Conservation (phyloP, 768 basidiomycete species). For the Boletus insuetus region DNA sequence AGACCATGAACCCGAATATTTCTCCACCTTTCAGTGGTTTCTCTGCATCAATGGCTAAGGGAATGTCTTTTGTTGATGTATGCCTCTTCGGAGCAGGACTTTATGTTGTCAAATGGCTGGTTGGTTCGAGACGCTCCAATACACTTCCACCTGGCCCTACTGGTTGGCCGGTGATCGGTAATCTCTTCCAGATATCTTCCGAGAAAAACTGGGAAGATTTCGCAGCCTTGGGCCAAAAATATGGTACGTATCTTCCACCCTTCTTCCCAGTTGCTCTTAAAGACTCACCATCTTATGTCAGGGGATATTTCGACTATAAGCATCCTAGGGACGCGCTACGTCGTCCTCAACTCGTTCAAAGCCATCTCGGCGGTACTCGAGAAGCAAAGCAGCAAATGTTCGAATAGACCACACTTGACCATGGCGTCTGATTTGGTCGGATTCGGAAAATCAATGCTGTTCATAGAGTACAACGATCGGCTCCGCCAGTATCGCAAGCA, state of each 20-base stretch:
- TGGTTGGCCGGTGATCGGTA: constrained; percentile 48
- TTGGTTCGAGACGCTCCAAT: background rate
- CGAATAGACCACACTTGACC: constrained; percentile 22
- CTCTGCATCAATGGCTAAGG: background rate
- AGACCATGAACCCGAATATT: too few relatives aligned
- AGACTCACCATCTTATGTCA: constrained; percentile 20
- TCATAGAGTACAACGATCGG: constrained; percentile 4
- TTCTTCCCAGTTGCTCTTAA: background rate
- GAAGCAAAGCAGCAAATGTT: constrained; percentile 53
- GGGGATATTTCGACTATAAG: constrained; percentile 17
- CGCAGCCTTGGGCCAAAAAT: constrained; percentile 50
- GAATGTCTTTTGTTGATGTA: background rate
- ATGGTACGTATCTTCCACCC: constrained; percentile 36
- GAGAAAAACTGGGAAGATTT: constrained; percentile 52
- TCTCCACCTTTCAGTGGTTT: background rate
- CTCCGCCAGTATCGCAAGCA: constrained; percentile 15
- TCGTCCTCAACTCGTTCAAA: constrained; percentile 48
- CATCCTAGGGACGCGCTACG: constrained; percentile 44
- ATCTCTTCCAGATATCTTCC: constrained; percentile 50
- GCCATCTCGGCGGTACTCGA: constrained; percentile 49
- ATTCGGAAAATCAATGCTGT: constrained; percentile 1
- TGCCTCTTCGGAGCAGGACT: constrained; percentile 18
- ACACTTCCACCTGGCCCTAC: constrained; percentile 19
- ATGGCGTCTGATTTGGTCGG: constrained; percentile 25
- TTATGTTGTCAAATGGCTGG: constrained; percentile 5